Base-by-base conservation (phyloP, 768 basidiomycete genomes). In the Mycena filopes region DNA sequence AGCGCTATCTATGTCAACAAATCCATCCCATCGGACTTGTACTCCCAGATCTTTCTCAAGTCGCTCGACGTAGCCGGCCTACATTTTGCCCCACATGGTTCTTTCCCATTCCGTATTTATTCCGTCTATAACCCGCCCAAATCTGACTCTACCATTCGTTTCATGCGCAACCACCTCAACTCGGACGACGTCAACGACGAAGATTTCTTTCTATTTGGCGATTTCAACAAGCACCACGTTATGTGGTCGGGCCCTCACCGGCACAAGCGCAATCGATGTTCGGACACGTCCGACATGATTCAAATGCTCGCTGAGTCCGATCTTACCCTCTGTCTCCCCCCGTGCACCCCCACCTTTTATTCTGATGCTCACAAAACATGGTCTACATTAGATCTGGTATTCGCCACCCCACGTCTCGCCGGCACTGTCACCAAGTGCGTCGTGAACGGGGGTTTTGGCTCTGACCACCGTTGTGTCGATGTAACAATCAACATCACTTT, bases 1-100 rank as follows among this genome's bases (percentile, higher is more conserved):
- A 45, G 28, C 8, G 41, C 54, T 18, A 55, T 55, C 28, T 55
- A 55, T 29, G 28, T 55, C 31, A 55, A 55, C 26, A 55, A 55
- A 43, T 29, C 41, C 29, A 55, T 55, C 31, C 31, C 31, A 33
- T 33, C 31, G 31, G 31, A 33, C 31, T 6, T 12, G 31, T 33
- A 33, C 12, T 33, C 31, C 31, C 31, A 33, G 31, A 33, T 33
- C 31, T 33, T 6, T 33, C 31, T 33, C 31, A 33, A 33, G 31
- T 33, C 31, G 5, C 31, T 33, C 31, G 31, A 33, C 31, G 31
- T 33, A 33, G 31, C 31, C 31, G 31, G 31, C 5, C 31, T 33
- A 33, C 31, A 12, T 33, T 33, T 33, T 33, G 12, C 12, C 12
- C 31, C 31, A 5, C 31, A 5, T 33, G 31, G 12, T 5, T 33